A percentile compares a stretch with the other conserved stretches of the same genome.
Conservation (phyloP, 345 rosid species). For the Rhizophora apiculata region DNA sequence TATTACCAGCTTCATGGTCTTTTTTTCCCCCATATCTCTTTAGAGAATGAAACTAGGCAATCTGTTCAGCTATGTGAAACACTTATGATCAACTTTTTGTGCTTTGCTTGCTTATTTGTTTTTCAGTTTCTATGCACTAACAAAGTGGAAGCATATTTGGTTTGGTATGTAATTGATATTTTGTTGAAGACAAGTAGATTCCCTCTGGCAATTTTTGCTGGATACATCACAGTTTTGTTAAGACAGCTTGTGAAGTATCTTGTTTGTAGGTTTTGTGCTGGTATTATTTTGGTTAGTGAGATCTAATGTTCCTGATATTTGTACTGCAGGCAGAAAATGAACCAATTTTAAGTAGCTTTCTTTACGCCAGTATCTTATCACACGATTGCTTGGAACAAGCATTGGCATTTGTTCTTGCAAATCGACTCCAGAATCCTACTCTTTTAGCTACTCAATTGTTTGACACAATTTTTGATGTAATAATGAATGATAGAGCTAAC, state of each 20-base stretch:
- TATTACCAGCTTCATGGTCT: too few species aligned
- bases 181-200: too few species aligned
- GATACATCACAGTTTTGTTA: too few species aligned
- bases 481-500: conserved; percentile 58
- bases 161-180: too few species aligned
- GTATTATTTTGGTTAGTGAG: background rate
- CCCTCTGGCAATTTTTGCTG: too few species aligned
- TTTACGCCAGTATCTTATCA: conserved; percentile 75
- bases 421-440: conserved; percentile 74
- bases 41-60: too few species aligned
- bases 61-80: too few species aligned
- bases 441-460: conserved; percentile 85
- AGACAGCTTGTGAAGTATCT: background rate
- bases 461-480: conserved; percentile 68
- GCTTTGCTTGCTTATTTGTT: too few species aligned
- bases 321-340: conserved; percentile 78
- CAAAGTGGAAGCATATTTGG: too few species aligned
- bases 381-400: conserved; percentile 87
- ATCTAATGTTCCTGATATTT: background rate
- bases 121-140: too few species aligned
- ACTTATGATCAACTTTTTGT: too few species aligned
- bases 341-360: conserved; percentile 89
- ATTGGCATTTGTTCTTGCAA: conserved; percentile 75
- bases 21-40: too few species aligned
- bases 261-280: background rate